Evolutionary conservation across 306 rosid species (phyloP), one percentile per base, ranked within the genome.

Genomic region (Quercus glauca): DNA sequence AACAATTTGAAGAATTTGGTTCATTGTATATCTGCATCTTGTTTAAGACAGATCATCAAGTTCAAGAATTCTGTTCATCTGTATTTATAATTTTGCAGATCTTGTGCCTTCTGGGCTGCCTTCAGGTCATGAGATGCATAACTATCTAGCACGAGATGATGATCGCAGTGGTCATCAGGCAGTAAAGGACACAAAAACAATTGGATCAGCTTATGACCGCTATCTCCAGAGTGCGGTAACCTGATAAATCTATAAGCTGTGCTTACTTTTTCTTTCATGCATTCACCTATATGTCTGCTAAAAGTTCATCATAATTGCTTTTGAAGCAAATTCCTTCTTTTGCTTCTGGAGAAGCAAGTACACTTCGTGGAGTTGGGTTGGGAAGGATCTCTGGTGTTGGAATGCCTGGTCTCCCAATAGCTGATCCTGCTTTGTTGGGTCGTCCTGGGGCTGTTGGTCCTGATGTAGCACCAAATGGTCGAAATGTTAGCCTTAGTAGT

Each of bases 211-310:
- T 12, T 94, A 92, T 83, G 98, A 94, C 58, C 94, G 92, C 79
- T 94, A 92, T 89, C 98, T 94, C 83, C 98, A 91, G 84, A 90
- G 85, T 85, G 90, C 84, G 84, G 98, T 94, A 92, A 83, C 81
- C 37, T 49, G 69, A 81, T 58, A 33, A 69, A 69, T 69, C 71
- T 76, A 73, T 79, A 26, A 29, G 65, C 55, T 41, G 33, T 85
- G 74, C 73, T 61, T 77, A 55, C 55, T 58, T 72, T 26, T 56
- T 75, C 56, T 72, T 31, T 75, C 55, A 20, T 76, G 70, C 78
- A 55, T 76, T 75, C 49, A 69, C 33, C 73, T 73, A 73, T 82
- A 78, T 37, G 53, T 61, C 33, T 74, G 65, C 81, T 80, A 81
- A 87, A 79, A 81, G 33, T 59, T 41, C 77, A 19, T 88, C 71